Evolutionary conservation across 257 asterid genomes (phyloP).

Genomic region (Schizonepeta tenuifolia): DNA sequence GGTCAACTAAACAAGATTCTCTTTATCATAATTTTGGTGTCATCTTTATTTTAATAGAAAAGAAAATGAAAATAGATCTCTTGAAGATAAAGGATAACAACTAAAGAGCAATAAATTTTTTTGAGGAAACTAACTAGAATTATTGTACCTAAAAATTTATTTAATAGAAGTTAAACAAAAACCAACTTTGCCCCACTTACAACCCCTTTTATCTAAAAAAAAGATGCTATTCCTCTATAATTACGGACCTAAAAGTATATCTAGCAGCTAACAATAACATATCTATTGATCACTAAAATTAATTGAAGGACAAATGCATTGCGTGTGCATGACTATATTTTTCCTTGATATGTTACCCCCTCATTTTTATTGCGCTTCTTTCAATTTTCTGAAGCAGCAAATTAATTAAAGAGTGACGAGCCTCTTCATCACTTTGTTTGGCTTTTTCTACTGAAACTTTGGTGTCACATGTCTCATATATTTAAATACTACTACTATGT

Average conservation of each 20-base stretch:
- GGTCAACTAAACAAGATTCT: conserved; percentile 19
- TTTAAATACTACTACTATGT: neutral
- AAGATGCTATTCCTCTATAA: too few relatives aligned
- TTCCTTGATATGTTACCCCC: neutral
- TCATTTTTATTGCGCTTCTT: neutral
- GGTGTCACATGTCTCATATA: neutral
- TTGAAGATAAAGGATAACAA: neutral
- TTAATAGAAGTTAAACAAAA: too few relatives aligned
- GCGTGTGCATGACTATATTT: neutral
- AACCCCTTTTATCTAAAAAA: too few relatives aligned
- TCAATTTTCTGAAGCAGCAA: neutral
- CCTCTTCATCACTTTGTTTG: neutral
- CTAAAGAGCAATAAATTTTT: too few relatives aligned
- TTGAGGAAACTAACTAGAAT: too few relatives aligned
- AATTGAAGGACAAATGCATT: too few relatives aligned
- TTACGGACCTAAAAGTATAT: too few relatives aligned
- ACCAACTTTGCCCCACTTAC: too few relatives aligned
- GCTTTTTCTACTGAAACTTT: neutral
- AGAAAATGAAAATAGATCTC: neutral
- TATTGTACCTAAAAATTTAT: too few relatives aligned
- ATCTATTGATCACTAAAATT: too few relatives aligned
- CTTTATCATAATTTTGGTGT: neutral
- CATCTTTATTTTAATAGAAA: neutral
- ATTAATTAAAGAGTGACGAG: neutral
- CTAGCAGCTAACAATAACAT: too few relatives aligned